Evolutionary conservation across 2,329 filamentous ascomycete species (phyloP).

Genomic region (Coniella lustricola): DNA sequence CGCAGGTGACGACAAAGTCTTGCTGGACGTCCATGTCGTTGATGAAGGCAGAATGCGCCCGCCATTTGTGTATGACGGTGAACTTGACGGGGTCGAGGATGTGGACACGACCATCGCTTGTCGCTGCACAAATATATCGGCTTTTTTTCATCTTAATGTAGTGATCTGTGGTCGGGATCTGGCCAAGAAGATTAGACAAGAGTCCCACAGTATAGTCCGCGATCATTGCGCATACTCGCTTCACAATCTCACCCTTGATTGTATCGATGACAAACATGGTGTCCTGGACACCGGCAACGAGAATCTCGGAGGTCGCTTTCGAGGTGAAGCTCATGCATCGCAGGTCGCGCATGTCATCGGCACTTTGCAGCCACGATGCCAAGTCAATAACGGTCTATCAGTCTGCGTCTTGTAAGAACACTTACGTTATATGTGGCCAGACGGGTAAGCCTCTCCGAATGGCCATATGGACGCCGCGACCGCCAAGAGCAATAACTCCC

Average conservation of each 20-base stretch:
- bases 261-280: constrained; percentile 73
- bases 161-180: constrained; percentile 65
- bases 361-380: constrained; percentile 32
- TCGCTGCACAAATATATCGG: constrained; percentile 88
- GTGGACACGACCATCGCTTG: constrained; percentile 73
- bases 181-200: constrained; percentile 25
- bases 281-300: constrained; percentile 81
- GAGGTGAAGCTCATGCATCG: constrained; percentile 94
- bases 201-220: neutral
- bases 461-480: constrained; percentile 83
- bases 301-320: constrained; percentile 72
- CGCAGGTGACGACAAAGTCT: constrained; percentile 92
- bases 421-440: constrained; percentile 73
- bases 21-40: constrained; percentile 97
- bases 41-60: constrained; percentile 79
- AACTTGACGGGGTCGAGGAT: constrained; percentile 77
- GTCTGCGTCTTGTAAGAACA: constrained; percentile 14
- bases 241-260: constrained; percentile 63
- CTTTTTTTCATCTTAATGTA: constrained; percentile 91
- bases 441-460: constrained; percentile 71
- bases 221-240: constrained; percentile 41
- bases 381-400: neutral
- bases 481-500: constrained; percentile 79
- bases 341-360: constrained; percentile 75
- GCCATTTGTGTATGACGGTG: constrained; percentile 77